Evolutionary conservation across 305 asterid species (phyloP).

Genomic region (Coffea humblotiana): DNA sequence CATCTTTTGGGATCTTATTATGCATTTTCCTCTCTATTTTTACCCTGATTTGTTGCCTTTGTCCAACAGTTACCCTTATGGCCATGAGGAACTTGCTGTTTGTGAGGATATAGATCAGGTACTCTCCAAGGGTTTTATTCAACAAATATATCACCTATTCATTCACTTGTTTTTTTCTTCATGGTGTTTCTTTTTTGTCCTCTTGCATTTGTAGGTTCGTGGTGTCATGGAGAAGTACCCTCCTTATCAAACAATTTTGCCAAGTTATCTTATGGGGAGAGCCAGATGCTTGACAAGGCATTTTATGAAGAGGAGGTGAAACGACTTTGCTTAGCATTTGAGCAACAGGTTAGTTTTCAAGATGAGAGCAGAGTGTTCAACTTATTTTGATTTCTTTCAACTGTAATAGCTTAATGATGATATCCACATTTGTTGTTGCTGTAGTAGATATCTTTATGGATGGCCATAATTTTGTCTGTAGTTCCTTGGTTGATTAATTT

Average conservation of each 20-base stretch:
- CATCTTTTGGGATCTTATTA: constrained; percentile 14
- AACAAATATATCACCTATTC: neutral
- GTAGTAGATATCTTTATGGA: neutral
- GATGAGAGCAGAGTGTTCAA: constrained; percentile 5
- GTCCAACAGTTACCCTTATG: constrained; percentile 76
- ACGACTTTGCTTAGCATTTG: constrained; percentile 92
- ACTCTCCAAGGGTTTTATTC: neutral
- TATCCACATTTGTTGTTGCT: neutral
- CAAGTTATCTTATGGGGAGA: constrained; percentile 93
- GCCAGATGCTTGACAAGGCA: constrained; percentile 99
- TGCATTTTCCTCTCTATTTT: neutral
- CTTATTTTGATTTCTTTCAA: neutral
- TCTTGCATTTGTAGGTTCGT: constrained; percentile 65
- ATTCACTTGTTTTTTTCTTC: neutral
- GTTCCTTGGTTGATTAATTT: neutral
- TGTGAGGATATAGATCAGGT: constrained; percentile 99
- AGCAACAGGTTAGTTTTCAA: constrained; percentile 82
- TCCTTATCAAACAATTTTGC: constrained; percentile 81
- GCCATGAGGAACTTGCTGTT: constrained; percentile 92
- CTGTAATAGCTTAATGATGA: neutral
- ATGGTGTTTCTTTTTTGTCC: constrained; percentile 1
- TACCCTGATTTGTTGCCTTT: constrained; percentile 29
- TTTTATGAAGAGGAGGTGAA: constrained; percentile 97
- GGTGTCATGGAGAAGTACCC: constrained; percentile 94
- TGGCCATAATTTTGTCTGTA: neutral